These are phyloP conservation scores for Bacidia rubella DNA, from an alignment of 495 filamentous ascomycete species.

Conservation along the genomic window DNA sequence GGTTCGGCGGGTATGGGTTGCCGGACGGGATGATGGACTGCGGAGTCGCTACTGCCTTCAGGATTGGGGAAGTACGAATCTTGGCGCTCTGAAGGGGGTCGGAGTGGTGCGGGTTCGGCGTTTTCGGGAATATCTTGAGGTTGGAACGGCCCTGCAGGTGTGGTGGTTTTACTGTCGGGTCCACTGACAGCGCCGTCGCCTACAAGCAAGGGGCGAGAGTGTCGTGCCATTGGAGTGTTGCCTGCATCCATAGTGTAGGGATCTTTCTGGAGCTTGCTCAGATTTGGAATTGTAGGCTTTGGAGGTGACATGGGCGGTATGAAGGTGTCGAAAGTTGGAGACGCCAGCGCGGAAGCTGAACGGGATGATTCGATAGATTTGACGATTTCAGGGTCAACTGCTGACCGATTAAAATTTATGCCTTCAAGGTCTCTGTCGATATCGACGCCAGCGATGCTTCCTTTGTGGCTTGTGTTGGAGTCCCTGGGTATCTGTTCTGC, in stretches of 20 bases:
- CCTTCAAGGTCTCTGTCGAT: conserved; percentile 15
- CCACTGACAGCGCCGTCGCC: conserved; percentile 7
- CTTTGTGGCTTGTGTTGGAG: neutral
- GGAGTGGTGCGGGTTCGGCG: conserved; percentile 2
- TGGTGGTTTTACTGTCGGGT: neutral
- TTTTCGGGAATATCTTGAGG: conserved; percentile 5
- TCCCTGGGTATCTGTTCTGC: neutral
- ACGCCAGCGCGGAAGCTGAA: conserved; percentile 7
- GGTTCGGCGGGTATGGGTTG: too few relatives aligned
- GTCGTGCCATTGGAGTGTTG: conserved; percentile 14
- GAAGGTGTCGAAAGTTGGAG: neutral
- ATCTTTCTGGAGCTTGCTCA: neutral
- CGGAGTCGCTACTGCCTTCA: neutral
- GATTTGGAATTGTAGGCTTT: neutral
- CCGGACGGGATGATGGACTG: too few relatives aligned
- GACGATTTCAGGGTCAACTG: neutral
- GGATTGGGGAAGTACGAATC: conserved; percentile 16
- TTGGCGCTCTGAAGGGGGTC: conserved; percentile 13
- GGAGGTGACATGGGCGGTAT: neutral
- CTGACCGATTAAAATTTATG: conserved; percentile 13
- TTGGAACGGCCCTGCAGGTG: conserved; percentile 6
- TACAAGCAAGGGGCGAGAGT: neutral
- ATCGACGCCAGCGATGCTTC: neutral
- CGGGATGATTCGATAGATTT: neutral
- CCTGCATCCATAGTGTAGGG: conserved; percentile 14